Percentiles rank a stretch among this genome's conserved stretches.
phyloP scores from a whole-genome alignment of 2,329 filamentous ascomycete genomes.

The Fusarium tuaranense region DNA sequence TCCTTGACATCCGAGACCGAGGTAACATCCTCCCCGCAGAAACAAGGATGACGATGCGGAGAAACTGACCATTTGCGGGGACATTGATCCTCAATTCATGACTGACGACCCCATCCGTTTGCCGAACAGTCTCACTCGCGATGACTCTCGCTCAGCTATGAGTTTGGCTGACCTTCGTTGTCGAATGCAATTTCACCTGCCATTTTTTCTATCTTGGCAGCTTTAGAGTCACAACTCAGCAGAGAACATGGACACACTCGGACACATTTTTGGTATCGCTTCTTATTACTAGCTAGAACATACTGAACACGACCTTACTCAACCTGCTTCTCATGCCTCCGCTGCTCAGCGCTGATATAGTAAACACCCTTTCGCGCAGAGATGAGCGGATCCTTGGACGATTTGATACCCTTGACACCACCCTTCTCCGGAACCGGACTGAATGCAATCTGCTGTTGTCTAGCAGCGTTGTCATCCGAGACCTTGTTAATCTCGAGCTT shows the following conservation, averaged over 20 bases:
- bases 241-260: too few species aligned
- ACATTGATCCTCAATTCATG: neutral
- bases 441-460: constrained; percentile 18
- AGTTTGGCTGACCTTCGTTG: too few species aligned
- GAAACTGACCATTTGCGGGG: neutral
- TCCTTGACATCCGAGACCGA: neutral
- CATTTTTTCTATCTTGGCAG: neutral
- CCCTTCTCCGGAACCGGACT: constrained; percentile 16
- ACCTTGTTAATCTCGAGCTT: constrained; percentile 26
- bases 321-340: constrained; percentile 9
- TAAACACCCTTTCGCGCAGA: constrained; percentile 18
- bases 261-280: neutral
- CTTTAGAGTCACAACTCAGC: neutral
- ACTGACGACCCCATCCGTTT: neutral
- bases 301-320: neutral
- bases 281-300: neutral
- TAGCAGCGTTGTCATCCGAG: constrained; percentile 1
- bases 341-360: constrained; percentile 18
- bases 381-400: constrained; percentile 14
- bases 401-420: constrained; percentile 10
- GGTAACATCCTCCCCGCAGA: neutral
- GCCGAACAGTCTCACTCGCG: neutral
- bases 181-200: neutral
- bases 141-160: neutral
- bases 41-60: neutral